A percentile compares a stretch with the other conserved stretches of the same genome.
phyloP scores from a whole-genome alignment of 208 protist genomes.

The Leishmania lainsoni region DNA sequence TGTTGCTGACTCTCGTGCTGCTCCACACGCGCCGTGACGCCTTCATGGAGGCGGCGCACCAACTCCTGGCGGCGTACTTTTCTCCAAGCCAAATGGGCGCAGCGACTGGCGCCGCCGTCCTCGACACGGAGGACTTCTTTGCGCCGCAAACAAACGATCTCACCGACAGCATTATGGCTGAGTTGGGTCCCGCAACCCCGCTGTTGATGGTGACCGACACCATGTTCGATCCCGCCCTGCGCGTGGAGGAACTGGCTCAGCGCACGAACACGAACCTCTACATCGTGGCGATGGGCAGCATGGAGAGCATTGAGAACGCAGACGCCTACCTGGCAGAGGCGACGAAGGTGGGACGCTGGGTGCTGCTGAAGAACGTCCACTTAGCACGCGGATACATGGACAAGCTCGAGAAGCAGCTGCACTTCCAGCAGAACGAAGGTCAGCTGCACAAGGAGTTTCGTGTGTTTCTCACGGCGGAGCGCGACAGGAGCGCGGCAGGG shows the following conservation, averaged over 20 bases:
- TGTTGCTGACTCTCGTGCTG: constrained; percentile 67
- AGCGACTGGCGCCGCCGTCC: not conserved
- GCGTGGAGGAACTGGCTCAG: constrained; percentile 91
- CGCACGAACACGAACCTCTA: constrained; percentile 53
- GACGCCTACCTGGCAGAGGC: constrained; percentile 90
- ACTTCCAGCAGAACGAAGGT: constrained; percentile 71
- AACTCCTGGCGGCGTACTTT: constrained; percentile 73
- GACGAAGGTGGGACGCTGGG: constrained; percentile 92
- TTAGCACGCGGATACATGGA: constrained; percentile 94
- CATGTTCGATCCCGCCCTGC: constrained; percentile 94
- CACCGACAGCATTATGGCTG: constrained; percentile 42
- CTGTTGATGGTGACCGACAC: constrained; percentile 88
- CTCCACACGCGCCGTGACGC: constrained; percentile 78
- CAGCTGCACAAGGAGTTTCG: constrained; percentile 91
- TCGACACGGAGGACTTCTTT: constrained; percentile 56
- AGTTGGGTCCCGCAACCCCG: constrained; percentile 70
- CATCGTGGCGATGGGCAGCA: constrained; percentile 96
- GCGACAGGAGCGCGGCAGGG: constrained; percentile 38
- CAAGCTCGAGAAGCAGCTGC: constrained; percentile 96
- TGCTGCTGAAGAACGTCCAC: constrained; percentile 99
- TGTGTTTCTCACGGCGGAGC: constrained; percentile 97
- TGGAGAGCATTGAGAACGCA: constrained; percentile 92
- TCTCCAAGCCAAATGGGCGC: constrained; percentile 35
- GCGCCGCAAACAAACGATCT: constrained; percentile 48
- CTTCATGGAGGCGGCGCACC: constrained; percentile 63